A percentile compares a stretch with the other conserved stretches of the same genome.
Conservation (phyloP, 2,329 filamentous ascomycete species). For the Exophiala sp. region DNA sequence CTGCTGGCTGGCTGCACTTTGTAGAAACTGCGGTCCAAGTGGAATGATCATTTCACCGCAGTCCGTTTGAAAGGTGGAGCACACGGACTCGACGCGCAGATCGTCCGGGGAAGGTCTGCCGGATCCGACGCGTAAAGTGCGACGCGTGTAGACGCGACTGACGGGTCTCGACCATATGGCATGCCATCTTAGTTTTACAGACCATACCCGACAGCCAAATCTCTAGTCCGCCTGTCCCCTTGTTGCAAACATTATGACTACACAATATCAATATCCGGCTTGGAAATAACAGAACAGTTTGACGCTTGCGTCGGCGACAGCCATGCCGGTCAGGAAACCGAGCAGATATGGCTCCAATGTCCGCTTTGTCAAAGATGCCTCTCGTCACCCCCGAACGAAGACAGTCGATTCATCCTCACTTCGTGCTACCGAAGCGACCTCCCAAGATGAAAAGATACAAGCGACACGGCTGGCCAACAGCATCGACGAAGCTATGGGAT, state of each 20-base stretch:
- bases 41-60: background rate
- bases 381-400: slow-evolving; percentile 49
- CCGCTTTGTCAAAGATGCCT: slow-evolving; percentile 39
- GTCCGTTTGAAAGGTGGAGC: background rate
- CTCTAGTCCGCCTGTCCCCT: background rate
- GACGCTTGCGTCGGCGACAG: slow-evolving; percentile 1
- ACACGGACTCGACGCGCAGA: background rate
- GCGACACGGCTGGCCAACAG: slow-evolving; percentile 72
- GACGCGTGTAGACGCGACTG: slow-evolving; percentile 4
- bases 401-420: slow-evolving; percentile 73
- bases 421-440: slow-evolving; percentile 74
- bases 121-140: slow-evolving; percentile 5
- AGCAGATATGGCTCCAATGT: slow-evolving; percentile 62
- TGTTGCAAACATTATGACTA: background rate
- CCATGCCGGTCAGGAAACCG: slow-evolving; percentile 46
- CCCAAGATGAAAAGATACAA: slow-evolving; percentile 88
- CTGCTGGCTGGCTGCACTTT: background rate
- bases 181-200: background rate
- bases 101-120: slow-evolving; percentile 1
- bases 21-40: slow-evolving; percentile 5
- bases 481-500: slow-evolving; percentile 95
- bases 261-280: background rate
- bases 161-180: background rate
- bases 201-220: background rate
- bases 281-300: background rate